phyloP scores from a whole-genome alignment of 2,329 filamentous ascomycete species.

The Coniochaeta sp. region DNA sequence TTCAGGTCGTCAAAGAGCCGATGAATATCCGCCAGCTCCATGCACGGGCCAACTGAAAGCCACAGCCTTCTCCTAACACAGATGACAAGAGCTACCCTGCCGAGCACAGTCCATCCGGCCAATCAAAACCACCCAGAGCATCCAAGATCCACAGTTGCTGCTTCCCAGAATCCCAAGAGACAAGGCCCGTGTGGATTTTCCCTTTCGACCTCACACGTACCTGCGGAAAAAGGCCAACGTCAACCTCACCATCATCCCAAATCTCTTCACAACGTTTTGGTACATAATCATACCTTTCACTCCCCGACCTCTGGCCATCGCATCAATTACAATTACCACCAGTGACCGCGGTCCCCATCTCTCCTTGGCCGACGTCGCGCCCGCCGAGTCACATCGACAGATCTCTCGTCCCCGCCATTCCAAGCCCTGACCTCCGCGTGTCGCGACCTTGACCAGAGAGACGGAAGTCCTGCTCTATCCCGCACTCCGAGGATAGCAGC shows the following conservation, averaged over 20 bases:
- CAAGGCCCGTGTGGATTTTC: slow-evolving; percentile 2
- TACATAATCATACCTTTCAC: background rate
- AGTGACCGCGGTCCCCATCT: background rate
- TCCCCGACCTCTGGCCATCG: background rate
- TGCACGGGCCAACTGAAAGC: background rate
- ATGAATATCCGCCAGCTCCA: background rate
- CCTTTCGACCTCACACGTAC: slow-evolving; percentile 2
- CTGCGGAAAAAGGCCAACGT: slow-evolving; percentile 1
- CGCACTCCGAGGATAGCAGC: slow-evolving; percentile 17
- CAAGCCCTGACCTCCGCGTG: background rate
- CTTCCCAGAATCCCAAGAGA: background rate
- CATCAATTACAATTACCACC: background rate
- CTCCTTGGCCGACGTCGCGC: background rate
- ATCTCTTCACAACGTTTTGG: background rate
- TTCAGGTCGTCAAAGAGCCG: background rate
- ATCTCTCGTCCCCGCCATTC: slow-evolving; percentile 1
- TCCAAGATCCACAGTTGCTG: background rate
- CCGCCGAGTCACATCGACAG: background rate
- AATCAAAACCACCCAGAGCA: background rate
- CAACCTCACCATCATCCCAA: background rate
- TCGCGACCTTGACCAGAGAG: slow-evolving; percentile 8
- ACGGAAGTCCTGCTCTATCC: slow-evolving; percentile 19
- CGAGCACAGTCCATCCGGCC: background rate
- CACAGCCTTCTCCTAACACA: background rate
- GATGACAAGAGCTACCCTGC: background rate